Base-by-base conservation (phyloP, 2,329 filamentous ascomycete species). In the Aurifilum marmelostoma region DNA sequence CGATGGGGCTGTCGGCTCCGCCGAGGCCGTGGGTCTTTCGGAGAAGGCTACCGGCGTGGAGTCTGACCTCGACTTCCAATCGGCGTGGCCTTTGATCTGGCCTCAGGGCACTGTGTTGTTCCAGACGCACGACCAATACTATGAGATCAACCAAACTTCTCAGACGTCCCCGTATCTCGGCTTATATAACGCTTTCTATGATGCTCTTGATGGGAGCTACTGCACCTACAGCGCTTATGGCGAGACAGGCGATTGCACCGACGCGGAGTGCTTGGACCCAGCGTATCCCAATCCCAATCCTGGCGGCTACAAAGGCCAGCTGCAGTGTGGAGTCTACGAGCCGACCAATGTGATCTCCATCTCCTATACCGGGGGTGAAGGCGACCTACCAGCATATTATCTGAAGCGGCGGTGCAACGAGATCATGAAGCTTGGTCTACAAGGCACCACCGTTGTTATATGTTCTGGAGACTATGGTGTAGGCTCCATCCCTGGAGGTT, bases 261-360 rank as follows among this genome's bases (percentile, higher is more conserved):
- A 63, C 6, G 76, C 80, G 60, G 80, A 80, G 16, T 76, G 76
- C 24, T 77, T 84, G 8, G 86, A 88, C 71, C 83, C 85, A 0
- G 76, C 41, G 3, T 71, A 88, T 72, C 86, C 85, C 0, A 80
- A 86, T 71, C 76, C 79, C 3, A 75, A 78, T 77, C n/a, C 73
- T n/a, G 81, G 78, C 14, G 86, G 85, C 9, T 88, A 87, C 76
- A 81, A 82, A 65, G 83, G 83, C 16, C 73, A 77, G 68, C 75
- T 80, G 5, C 75, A 75, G 67, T 80, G 76, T 70, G 74, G 73
- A 56, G 69, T 67, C 5, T 72, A 71, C 76, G 81, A 83, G 73
- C 81, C 83, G 4, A 83, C 84, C 1, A 84, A 86, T 69, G 84
- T 86, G n/a, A 80, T 84, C 61, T 81, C 79, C 12, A 82, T 86